phyloP scores from a whole-genome alignment of 2,329 filamentous ascomycete genomes.

The Neobulgaria alba region DNA sequence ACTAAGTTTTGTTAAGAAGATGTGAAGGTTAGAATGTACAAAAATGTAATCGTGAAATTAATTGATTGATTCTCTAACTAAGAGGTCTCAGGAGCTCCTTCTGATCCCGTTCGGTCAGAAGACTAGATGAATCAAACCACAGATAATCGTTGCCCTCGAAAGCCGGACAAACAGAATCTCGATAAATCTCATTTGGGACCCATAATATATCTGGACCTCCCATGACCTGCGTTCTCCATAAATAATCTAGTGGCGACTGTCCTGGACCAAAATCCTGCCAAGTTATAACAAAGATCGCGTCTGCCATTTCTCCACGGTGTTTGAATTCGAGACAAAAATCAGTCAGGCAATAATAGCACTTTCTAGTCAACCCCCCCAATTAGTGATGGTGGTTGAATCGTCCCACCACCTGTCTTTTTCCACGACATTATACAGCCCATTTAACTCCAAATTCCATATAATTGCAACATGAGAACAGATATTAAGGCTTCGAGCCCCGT shows the following conservation, averaged over 20 bases:
- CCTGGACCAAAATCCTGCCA: slow-evolving; percentile 10
- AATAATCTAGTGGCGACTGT: slow-evolving; percentile 2
- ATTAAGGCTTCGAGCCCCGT: slow-evolving; percentile 1
- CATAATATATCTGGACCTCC: background rate
- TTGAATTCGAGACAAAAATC: slow-evolving; percentile 10
- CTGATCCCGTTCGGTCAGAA: background rate
- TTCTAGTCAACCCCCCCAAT: slow-evolving; percentile 3
- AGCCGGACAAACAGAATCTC: background rate
- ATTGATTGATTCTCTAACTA: no score
- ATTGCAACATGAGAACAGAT: slow-evolving; percentile 7
- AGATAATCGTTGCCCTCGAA: background rate
- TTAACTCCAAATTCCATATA: slow-evolving; percentile 1
- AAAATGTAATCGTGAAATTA: no score
- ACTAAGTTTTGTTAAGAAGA: no score
- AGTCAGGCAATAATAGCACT: slow-evolving; percentile 5
- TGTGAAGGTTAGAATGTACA: no score
- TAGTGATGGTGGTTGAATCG: background rate
- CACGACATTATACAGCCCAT: background rate
- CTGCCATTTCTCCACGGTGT: slow-evolving; percentile 2
- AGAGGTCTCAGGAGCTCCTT: no score
- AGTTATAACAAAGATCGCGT: slow-evolving; percentile 7
- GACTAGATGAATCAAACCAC: background rate
- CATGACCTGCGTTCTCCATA: background rate
- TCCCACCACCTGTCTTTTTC: background rate
- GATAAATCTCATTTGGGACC: no score